A percentile compares a stretch with the other conserved stretches of the same genome.
phyloP scores from a whole-genome alignment of 1,284 basidiomycete species.

The Apiotrichum sp. region DNA sequence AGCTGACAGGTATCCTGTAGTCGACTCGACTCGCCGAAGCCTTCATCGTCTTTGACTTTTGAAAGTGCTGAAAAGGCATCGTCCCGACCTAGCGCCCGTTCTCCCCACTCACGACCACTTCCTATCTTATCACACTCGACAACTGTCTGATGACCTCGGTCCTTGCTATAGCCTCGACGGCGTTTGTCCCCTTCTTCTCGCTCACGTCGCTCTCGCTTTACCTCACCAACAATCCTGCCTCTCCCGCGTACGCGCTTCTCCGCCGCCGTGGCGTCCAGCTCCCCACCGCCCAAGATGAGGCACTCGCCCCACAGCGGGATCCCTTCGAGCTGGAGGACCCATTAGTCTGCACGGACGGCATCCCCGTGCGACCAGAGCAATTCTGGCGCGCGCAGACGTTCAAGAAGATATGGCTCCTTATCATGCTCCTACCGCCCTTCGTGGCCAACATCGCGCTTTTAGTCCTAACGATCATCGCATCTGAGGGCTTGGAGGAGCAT shows the following conservation, averaged over 20 bases:
- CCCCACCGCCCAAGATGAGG: constrained; percentile 28
- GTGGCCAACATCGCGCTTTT: constrained; percentile 27
- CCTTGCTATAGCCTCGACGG: constrained; percentile 24
- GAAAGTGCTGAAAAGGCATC: too few species aligned
- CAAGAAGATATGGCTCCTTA: constrained; percentile 27
- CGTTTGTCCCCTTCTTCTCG: constrained; percentile 33
- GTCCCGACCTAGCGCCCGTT: too few species aligned
- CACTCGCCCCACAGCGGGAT: constrained; percentile 49
- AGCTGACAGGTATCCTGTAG: too few species aligned
- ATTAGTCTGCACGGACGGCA: constrained; percentile 66
- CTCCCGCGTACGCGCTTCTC: constrained; percentile 22
- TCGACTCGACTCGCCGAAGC: too few species aligned
- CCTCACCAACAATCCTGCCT: constrained; percentile 29
- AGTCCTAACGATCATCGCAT: constrained; percentile 40
- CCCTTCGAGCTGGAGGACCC: constrained; percentile 70
- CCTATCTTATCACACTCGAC: too few species aligned
- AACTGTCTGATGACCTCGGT: neutral
- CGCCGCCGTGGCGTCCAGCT: constrained; percentile 21
- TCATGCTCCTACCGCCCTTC: constrained; percentile 33
- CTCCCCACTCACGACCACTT: too few species aligned
- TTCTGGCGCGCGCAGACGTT: constrained; percentile 55
- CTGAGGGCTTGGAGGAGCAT: constrained; percentile 14
- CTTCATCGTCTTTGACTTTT: too few species aligned
- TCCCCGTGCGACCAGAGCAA: constrained; percentile 60
- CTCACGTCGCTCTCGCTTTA: constrained; percentile 35